Conservation (phyloP, 768 basidiomycete species). For the Nidula microcarpa region DNA sequence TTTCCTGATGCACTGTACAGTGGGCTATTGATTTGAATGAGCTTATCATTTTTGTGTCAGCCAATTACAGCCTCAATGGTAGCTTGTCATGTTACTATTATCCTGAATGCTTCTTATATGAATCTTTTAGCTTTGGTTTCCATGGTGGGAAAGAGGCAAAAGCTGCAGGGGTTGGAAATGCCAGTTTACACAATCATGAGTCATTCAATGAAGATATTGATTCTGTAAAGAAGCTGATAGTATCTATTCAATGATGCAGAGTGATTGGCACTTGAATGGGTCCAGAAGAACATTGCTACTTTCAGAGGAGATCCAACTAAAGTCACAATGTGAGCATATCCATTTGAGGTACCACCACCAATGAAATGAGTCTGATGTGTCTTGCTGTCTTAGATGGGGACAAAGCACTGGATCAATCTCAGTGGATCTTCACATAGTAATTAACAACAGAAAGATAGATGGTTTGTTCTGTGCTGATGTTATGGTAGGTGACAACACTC, state of each 20-base stretch:
- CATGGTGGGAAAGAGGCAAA: conserved; percentile 32
- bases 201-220: conserved; percentile 4
- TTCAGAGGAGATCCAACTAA: conserved; percentile 52
- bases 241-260: conserved; percentile 19
- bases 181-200: conserved; percentile 50
- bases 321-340: conserved; percentile 34
- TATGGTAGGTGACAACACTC: conserved; percentile 17
- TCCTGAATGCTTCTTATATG: neutral
- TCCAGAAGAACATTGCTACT: conserved; percentile 44
- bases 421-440: conserved; percentile 32
- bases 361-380: neutral
- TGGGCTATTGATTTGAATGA: conserved; percentile 22
- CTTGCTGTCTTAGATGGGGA: conserved; percentile 28
- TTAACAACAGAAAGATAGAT: conserved; percentile 23
- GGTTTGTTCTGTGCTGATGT: conserved; percentile 32
- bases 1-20: conserved; percentile 17
- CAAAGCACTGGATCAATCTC: conserved; percentile 45
- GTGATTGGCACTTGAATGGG: conserved; percentile 48
- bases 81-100: conserved; percentile 4
- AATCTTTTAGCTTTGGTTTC: conserved; percentile 32
- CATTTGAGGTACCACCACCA: neutral
- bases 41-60: conserved; percentile 31
- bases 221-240: neutral
- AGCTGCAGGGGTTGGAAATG: conserved; percentile 36
- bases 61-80: conserved; percentile 36